Percentiles rank a stretch among this genome's conserved stretches.
These are phyloP conservation scores for Euphrasia arctica DNA, from an alignment of 305 asterid species.

Conservation along the genomic window DNA sequence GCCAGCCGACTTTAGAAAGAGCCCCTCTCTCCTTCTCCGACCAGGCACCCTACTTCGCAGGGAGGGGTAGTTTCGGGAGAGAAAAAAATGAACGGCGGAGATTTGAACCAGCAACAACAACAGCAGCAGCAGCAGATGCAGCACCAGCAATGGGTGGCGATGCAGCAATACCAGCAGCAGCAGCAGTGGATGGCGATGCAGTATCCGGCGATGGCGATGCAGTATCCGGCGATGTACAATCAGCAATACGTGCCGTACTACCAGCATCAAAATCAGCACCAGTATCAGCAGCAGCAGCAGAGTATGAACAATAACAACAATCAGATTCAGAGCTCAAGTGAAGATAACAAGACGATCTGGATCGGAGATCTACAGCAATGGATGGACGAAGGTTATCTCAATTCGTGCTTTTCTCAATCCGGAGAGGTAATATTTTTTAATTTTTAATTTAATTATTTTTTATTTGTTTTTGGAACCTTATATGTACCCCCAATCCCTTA, in stretches of 20 bases:
- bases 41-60: slow-evolving; percentile 26
- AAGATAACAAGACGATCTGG: slow-evolving; percentile 95
- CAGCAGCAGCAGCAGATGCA: slow-evolving; percentile 30
- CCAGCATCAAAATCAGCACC: slow-evolving; percentile 57
- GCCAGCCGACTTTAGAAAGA: slow-evolving; percentile 36
- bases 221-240: slow-evolving; percentile 79
- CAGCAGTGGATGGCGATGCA: slow-evolving; percentile 56
- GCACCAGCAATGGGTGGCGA: slow-evolving; percentile 64
- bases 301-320: slow-evolving; percentile 30
- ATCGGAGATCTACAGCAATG: slow-evolving; percentile 98
- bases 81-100: slow-evolving; percentile 72
- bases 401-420: slow-evolving; percentile 66
- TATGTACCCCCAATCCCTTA: neutral
- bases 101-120: slow-evolving; percentile 61
- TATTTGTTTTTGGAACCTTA: neutral
- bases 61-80: slow-evolving; percentile 28
- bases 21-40: slow-evolving; percentile 31
- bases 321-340: slow-evolving; percentile 66
- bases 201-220: slow-evolving; percentile 77
- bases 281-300: slow-evolving; percentile 41
- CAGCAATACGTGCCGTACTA: slow-evolving; percentile 29
- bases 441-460: neutral
- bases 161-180: slow-evolving; percentile 77
- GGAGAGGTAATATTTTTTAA: slow-evolving; percentile 59
- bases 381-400: slow-evolving; percentile 44